These are phyloP conservation scores for Erodium trifolium DNA, from an alignment of 441 rosid species.

Conservation along the genomic window DNA sequence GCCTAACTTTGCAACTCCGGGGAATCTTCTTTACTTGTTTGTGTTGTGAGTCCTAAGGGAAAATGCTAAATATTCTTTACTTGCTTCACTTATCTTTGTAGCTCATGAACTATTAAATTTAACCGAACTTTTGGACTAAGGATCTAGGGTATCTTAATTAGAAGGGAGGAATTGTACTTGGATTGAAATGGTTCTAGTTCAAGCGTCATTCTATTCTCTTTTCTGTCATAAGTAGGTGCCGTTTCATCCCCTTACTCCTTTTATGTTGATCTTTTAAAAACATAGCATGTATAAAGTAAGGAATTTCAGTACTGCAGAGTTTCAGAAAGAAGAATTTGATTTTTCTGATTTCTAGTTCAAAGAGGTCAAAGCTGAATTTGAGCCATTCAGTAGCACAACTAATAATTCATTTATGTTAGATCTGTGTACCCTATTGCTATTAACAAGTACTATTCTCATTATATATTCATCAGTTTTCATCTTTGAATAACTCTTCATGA, in stretches of 20 bases:
- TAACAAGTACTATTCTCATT: slow-evolving; percentile 9
- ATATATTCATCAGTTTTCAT: slow-evolving; percentile 10
- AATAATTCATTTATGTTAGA: neutral
- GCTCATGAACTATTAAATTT: neutral
- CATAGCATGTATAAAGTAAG: neutral
- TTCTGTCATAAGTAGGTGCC: neutral
- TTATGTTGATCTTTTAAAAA: neutral
- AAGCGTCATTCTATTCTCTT: neutral
- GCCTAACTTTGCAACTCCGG: neutral
- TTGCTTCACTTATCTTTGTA: slow-evolving; percentile 4
- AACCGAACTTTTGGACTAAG: neutral
- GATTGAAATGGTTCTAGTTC: neutral
- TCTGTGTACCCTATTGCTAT: neutral
- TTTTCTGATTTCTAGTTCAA: slow-evolving; percentile 8
- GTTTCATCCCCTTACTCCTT: neutral
- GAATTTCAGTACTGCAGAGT: neutral
- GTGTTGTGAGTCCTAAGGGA: neutral
- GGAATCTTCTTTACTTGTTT: neutral
- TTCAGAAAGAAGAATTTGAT: neutral
- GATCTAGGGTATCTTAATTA: slow-evolving; percentile 1
- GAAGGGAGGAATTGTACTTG: slow-evolving; percentile 1
- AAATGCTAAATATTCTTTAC: neutral
- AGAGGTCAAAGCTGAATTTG: slow-evolving; percentile 10
- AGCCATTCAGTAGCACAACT: neutral
- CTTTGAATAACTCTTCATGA: slow-evolving; percentile 15